phyloP scores from a whole-genome alignment of 352 stramenopile genomes.

The Pythium phragmitis region DNA sequence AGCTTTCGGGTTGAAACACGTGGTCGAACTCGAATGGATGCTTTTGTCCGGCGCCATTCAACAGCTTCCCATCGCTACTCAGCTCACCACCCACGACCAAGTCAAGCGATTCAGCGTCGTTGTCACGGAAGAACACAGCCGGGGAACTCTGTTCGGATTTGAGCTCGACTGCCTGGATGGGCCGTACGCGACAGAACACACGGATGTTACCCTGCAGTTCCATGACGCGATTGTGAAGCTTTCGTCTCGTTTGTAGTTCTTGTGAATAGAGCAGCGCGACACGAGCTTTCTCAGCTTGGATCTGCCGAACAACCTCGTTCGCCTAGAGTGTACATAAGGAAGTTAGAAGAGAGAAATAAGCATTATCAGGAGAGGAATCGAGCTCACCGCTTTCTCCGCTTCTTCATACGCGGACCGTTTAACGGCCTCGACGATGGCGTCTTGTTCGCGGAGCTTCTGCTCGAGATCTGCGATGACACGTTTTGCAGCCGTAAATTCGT shows the following conservation, averaged over 20 bases:
- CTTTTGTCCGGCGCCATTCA: slow-evolving; percentile 69
- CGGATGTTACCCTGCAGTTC: slow-evolving; percentile 93
- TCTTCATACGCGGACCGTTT: slow-evolving; percentile 39
- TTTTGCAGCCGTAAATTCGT: slow-evolving; percentile 39
- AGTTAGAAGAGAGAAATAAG: background rate
- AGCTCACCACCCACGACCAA: slow-evolving; percentile 50
- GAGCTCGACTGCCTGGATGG: slow-evolving; percentile 73
- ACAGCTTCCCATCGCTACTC: slow-evolving; percentile 36
- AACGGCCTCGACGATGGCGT: slow-evolving; percentile 33
- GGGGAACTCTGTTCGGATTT: slow-evolving; percentile 64
- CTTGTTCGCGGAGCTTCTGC: slow-evolving; percentile 38
- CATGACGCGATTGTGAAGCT: slow-evolving; percentile 89
- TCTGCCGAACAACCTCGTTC: slow-evolving; percentile 42
- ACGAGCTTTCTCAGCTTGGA: slow-evolving; percentile 58
- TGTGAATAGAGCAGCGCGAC: slow-evolving; percentile 65
- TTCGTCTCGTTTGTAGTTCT: slow-evolving; percentile 68
- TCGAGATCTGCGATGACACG: slow-evolving; percentile 36
- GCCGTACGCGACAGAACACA: slow-evolving; percentile 91
- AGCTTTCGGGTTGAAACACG: slow-evolving; percentile 87
- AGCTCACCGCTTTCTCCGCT: slow-evolving; percentile 51
- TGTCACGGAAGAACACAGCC: slow-evolving; percentile 71
- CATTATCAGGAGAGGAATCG: background rate
- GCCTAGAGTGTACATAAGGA: slow-evolving; percentile 27
- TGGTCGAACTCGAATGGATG: slow-evolving; percentile 97
- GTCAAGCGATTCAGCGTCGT: slow-evolving; percentile 66